Base-by-base conservation (phyloP, 78 protist species). In the Dictyostelium purpureum region DNA sequence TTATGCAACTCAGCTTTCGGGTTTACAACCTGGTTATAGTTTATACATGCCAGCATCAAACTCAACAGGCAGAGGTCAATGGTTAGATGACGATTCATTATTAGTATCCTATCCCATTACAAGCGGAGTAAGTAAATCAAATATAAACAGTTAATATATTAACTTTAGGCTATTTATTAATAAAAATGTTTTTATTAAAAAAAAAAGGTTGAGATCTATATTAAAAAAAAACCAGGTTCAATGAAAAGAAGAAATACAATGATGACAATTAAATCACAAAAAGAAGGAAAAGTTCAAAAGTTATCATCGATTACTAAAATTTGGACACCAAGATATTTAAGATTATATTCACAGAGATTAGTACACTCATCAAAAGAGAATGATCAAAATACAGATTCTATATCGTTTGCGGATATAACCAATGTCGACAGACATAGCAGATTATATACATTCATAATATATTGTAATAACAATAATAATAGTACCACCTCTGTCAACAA, bases 261-360 rank as follows among this genome's bases (percentile, higher is more conserved):
- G 16, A 19, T 49, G 5, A 19, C 49, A 11, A 18, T 85, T 10
- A 85, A 85, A 38, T 69, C 81, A 26, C 45, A 73, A 33, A 85
- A 85, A 61, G 92, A 85, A 26, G 92, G 92, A 7, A 85, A 85
- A 47, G 92, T 85, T 26, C 92, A 85, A 57, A 85, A 85, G 21
- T 42, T 85, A 28, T 59, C 92, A 12, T 47, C 77, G 2, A 42
- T 66, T 47, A 61, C 79, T 14, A 71, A 52, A 19, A 85, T 85
- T n/a, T 85, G 92, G 92, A 59, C 65, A 28, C 70, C 92, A 3
- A 31, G 92, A 19, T 85, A 61, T 61, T 40, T 85, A 16, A 73
- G 78, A 21, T 59, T 85, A 26, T 85, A 59, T 42, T 85, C 92
- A 31, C 80, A 73, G 47, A 73, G 92, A 37, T 47, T 85, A 2